phyloP scores from a whole-genome alignment of 2,329 filamentous ascomycete genomes.

The Rachicladosporium sp. region DNA sequence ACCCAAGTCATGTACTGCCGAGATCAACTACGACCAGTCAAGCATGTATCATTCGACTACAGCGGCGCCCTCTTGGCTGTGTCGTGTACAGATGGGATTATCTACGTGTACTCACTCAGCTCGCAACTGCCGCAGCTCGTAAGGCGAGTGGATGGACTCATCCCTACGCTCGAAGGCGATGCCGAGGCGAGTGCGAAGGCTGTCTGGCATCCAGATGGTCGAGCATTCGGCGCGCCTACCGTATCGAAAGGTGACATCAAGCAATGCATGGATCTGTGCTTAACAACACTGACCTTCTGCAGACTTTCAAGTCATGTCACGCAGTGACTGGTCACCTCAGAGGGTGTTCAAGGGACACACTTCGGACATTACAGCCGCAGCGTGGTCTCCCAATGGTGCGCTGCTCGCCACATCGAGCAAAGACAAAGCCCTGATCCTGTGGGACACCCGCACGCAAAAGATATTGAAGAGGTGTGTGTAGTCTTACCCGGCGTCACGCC shows the following conservation, averaged over 20 bases:
- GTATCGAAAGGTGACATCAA: conserved; percentile 43
- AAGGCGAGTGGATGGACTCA: conserved; percentile 73
- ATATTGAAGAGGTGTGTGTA: conserved; percentile 50
- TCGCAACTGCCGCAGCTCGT: conserved; percentile 70
- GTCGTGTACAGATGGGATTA: conserved; percentile 75
- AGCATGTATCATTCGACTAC: conserved; percentile 80
- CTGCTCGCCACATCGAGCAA: conserved; percentile 57
- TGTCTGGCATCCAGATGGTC: conserved; percentile 88
- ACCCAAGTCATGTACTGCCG: conserved; percentile 63
- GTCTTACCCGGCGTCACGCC: background rate
- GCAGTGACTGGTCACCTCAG: conserved; percentile 79
- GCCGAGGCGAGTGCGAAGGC: conserved; percentile 62
- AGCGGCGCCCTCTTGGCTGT: conserved; percentile 63
- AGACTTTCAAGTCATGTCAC: conserved; percentile 79
- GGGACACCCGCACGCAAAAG: conserved; percentile 81
- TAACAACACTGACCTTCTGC: conserved; percentile 2
- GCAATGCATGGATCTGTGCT: background rate
- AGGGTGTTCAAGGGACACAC: conserved; percentile 66
- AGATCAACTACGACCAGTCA: conserved; percentile 77
- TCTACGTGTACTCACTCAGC: conserved; percentile 80
- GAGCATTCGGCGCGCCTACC: conserved; percentile 77
- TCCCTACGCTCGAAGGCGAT: conserved; percentile 65
- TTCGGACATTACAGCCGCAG: conserved; percentile 71
- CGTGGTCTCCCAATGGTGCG: conserved; percentile 92
- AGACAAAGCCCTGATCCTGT: conserved; percentile 57